Base-by-base conservation (phyloP, 2,329 filamentous ascomycete genomes). In the Paracoccidioides brasiliensis region DNA sequence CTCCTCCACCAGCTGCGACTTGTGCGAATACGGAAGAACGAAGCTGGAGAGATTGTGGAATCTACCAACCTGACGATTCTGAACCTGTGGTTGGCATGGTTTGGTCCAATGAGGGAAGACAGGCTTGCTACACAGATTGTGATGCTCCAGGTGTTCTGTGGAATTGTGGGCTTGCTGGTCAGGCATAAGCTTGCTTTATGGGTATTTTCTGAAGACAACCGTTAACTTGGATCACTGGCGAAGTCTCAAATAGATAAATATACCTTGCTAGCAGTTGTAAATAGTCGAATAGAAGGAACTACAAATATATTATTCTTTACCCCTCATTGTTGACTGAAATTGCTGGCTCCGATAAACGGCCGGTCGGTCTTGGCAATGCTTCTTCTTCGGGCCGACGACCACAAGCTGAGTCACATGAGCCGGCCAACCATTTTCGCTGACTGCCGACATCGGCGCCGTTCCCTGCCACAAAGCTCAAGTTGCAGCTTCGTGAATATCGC, bases 11-110 rank as follows among this genome's bases (percentile, higher is more conserved):
- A 74, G 59, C 66, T 95, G 55, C 78, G 76, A 58, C 74, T 97
- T 53, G 69, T 95, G 55, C 78, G 81, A 49, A 74, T 95, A 44
- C 81, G 77, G 57, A 79, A 77, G 52, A 83, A 91, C 65, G 76
- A 82, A 40, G 73, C 84, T 55, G 88, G 87, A 7, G 73, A 78
- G 61, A 85, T 97, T 63, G 74, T 82, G 30, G 86, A 93, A 71
- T 91, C 84, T 22, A 89, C 83, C 61, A 98, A 98, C 70, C 79
- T 98, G 60, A 98, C 93, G 7, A 80, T 98, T 50, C 77, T 98
- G 62, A 98, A 98, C 68, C 78, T 98, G 55, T 98, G 91, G 91
- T 76, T 98, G 59, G 88, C 97, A 53, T 95, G 90, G 88, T 85
- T 90, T 68, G 93, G 93, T 0, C 90, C 93, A 2, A 80, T 95